Evolutionary conservation across 805 yeast species (phyloP).

Genomic region (Lipomyces yamanashiensis): DNA sequence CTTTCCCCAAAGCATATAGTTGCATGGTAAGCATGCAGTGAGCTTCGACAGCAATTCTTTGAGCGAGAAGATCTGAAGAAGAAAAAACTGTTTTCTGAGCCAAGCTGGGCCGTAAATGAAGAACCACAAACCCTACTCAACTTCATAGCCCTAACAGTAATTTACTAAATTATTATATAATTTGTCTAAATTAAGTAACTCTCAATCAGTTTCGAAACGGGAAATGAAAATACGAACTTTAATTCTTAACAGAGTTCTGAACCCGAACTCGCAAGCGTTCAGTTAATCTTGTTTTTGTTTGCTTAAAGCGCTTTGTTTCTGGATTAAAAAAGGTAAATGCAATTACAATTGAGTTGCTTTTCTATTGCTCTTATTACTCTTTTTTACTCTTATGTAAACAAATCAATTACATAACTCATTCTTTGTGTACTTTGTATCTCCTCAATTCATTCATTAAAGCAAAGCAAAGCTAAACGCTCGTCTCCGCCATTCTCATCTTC

Average conservation of each 20-base stretch:
- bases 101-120: not conserved
- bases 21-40: conserved; percentile 29
- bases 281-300: not conserved
- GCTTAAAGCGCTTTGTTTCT: too few species aligned
- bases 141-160: not conserved
- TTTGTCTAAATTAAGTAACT: too few species aligned
- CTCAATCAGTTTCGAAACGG: not conserved
- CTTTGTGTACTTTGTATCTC: too few species aligned
- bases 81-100: not conserved
- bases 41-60: conserved; percentile 46
- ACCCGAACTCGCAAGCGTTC: not conserved
- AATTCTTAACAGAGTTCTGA: not conserved
- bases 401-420: too few species aligned
- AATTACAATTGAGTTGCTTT: too few species aligned
- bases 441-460: too few species aligned
- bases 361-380: too few species aligned
- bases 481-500: too few species aligned
- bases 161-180: too few species aligned
- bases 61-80: conserved; percentile 29
- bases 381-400: too few species aligned
- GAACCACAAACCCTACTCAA: not conserved
- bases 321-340: too few species aligned
- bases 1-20: conserved; percentile 46
- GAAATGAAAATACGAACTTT: not conserved
- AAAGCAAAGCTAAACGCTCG: too few species aligned